These are phyloP conservation scores for Zanthoxylum bungeanum DNA, from an alignment of 345 rosid genomes.

Conservation along the genomic window DNA sequence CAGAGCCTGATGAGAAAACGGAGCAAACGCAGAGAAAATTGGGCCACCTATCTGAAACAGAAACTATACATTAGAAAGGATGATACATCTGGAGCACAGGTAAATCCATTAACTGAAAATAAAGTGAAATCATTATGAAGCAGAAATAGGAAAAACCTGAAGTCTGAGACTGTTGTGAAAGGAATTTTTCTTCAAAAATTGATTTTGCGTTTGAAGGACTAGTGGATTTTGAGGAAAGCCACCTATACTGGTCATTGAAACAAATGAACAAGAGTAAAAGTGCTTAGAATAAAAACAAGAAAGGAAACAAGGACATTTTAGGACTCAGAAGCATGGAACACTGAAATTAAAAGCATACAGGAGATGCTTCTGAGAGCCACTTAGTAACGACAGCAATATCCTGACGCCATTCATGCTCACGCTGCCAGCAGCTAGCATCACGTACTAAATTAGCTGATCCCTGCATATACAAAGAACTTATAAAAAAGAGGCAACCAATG, in stretches of 20 bases:
- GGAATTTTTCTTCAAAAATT: conserved; percentile 92
- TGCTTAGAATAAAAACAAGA: conserved; percentile 14
- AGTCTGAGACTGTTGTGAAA: conserved; percentile 86
- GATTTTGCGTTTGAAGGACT: conserved; percentile 56
- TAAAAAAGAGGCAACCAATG: background rate
- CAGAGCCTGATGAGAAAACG: conserved; percentile 95
- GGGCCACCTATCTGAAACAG: conserved; percentile 95
- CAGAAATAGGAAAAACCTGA: conserved; percentile 61
- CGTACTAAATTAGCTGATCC: conserved; percentile 78
- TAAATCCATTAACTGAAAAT: background rate
- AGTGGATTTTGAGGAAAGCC: conserved; percentile 94
- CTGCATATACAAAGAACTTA: conserved; percentile 34
- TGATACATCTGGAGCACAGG: background rate
- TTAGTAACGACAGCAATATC: conserved; percentile 96
- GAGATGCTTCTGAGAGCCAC: conserved; percentile 94
- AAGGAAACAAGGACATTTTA: background rate
- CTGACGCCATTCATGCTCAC: conserved; percentile 99
- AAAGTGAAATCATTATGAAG: background rate
- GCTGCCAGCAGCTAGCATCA: conserved; percentile 96
- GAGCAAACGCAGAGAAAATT: conserved; percentile 97
- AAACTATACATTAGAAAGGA: conserved; percentile 9
- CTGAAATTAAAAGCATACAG: conserved; percentile 45
- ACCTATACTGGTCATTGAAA: conserved; percentile 80
- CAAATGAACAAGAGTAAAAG: conserved; percentile 18
- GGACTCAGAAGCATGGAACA: conserved; percentile 10